A percentile compares a stretch with the other conserved stretches of the same genome.
Evolutionary conservation across 768 basidiomycete genomes (phyloP).

Genomic region (Rhodocollybia butyracea): DNA sequence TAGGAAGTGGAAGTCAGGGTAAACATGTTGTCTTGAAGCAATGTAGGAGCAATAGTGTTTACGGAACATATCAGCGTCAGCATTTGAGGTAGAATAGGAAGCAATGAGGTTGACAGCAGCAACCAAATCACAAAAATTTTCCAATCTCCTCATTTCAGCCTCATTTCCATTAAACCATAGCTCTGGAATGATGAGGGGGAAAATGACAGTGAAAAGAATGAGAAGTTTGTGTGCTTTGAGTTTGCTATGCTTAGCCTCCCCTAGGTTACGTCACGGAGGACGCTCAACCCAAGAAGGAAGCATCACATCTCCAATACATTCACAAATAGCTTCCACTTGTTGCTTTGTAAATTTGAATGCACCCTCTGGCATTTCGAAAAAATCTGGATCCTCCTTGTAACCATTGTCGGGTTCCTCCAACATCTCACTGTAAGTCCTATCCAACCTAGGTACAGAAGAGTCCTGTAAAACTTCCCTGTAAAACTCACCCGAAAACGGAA

Average conservation of each 20-base stretch:
- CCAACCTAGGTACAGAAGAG: too few species aligned
- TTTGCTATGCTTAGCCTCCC: slow-evolving; percentile 28
- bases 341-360: slow-evolving; percentile 8
- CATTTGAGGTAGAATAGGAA: too few species aligned
- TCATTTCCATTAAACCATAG: slow-evolving; percentile 18
- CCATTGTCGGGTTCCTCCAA: slow-evolving; percentile 3
- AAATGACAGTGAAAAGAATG: slow-evolving; percentile 22
- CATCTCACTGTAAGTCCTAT: background rate
- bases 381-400: slow-evolving; percentile 10
- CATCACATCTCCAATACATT: slow-evolving; percentile 19
- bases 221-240: slow-evolving; percentile 29
- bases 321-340: background rate
- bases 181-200: slow-evolving; percentile 27
- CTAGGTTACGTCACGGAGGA: slow-evolving; percentile 28
- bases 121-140: slow-evolving; percentile 22
- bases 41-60: too few species aligned
- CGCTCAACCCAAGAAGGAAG: slow-evolving; percentile 18
- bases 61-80: too few species aligned
- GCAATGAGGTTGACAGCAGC: too few species aligned
- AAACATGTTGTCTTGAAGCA: too few species aligned
- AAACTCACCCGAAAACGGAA: too few species aligned
- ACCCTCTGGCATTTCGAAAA: background rate
- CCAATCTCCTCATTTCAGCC: slow-evolving; percentile 8
- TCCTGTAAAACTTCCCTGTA: too few species aligned
- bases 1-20: too few species aligned